A percentile compares a stretch with the other conserved stretches of the same genome.
phyloP scores from a whole-genome alignment of 129 eudicot genomes.

The Pittosporum tobira region DNA sequence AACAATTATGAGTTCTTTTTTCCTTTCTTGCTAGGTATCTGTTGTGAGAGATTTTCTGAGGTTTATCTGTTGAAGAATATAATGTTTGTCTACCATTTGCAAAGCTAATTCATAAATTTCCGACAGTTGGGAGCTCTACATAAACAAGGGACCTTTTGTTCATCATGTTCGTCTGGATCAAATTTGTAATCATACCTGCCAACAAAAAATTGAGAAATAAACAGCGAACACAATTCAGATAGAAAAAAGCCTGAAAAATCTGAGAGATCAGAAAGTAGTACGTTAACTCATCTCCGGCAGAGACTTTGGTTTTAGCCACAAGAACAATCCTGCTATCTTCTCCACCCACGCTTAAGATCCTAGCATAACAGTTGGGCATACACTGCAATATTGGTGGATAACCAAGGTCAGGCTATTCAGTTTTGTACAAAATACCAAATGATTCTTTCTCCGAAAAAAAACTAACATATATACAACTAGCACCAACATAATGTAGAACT shows the following conservation, averaged over 20 bases:
- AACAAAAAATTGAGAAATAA: neutral
- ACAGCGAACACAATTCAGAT: neutral
- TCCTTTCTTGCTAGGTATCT: too few relatives aligned
- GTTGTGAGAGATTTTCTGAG: neutral
- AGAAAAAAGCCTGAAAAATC: conserved; percentile 2
- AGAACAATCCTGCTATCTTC: conserved; percentile 77
- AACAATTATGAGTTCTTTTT: neutral
- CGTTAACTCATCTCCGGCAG: conserved; percentile 86
- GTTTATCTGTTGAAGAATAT: neutral
- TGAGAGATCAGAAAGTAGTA: conserved; percentile 20
- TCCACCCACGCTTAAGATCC: conserved; percentile 66
- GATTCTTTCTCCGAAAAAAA: neutral
- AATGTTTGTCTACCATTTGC: neutral
- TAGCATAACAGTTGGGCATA: conserved; percentile 87
- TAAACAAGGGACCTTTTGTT: conserved; percentile 69
- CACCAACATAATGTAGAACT: too few relatives aligned
- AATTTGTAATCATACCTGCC: conserved; percentile 83
- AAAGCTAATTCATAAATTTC: conserved; percentile 57
- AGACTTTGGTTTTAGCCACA: conserved; percentile 59
- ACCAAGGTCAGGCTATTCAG: neutral
- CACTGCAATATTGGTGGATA: conserved; percentile 37
- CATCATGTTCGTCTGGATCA: conserved; percentile 79
- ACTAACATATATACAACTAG: too few relatives aligned
- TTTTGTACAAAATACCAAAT: neutral
- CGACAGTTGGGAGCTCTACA: conserved; percentile 80